These are phyloP conservation scores for Galerina sulciceps DNA, from an alignment of 768 basidiomycete species.

Conservation along the genomic window DNA sequence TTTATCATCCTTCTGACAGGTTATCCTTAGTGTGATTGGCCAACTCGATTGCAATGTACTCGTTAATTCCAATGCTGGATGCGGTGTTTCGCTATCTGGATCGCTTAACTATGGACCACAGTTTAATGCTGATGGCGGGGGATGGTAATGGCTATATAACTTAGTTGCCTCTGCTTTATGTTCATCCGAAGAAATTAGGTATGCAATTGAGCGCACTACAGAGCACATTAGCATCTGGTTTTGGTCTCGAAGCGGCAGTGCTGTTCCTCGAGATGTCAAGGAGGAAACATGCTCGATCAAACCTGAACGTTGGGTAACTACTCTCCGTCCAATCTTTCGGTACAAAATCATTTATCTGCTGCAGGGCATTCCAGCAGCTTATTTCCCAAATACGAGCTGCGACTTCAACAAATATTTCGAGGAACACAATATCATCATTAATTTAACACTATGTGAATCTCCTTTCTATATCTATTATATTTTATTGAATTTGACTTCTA, in stretches of 20 bases:
- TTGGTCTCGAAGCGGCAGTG: conserved; percentile 51
- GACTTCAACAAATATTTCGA: conserved; percentile 59
- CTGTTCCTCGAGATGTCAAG: conserved; percentile 46
- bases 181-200: conserved; percentile 33
- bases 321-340: neutral
- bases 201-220: conserved; percentile 56
- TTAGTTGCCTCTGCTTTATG: neutral
- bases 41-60: conserved; percentile 47
- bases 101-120: conserved; percentile 51
- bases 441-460: conserved; percentile 46
- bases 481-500: neutral
- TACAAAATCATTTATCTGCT: neutral
- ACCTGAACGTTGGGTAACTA: conserved; percentile 44
- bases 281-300: conserved; percentile 33
- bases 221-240: conserved; percentile 63
- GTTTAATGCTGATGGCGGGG: conserved; percentile 64
- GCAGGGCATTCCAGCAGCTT: conserved; percentile 59
- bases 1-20: neutral
- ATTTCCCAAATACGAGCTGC: conserved; percentile 64
- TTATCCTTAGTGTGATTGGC: conserved; percentile 28
- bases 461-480: neutral
- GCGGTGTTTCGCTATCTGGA: conserved; percentile 44
- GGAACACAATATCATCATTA: conserved; percentile 67
- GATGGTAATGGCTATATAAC: conserved; percentile 43
- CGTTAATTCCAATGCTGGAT: conserved; percentile 53